Percentiles rank a stretch among this genome's conserved stretches.
phyloP scores from a whole-genome alignment of 768 basidiomycete species.

The Leccinum variicolor region DNA sequence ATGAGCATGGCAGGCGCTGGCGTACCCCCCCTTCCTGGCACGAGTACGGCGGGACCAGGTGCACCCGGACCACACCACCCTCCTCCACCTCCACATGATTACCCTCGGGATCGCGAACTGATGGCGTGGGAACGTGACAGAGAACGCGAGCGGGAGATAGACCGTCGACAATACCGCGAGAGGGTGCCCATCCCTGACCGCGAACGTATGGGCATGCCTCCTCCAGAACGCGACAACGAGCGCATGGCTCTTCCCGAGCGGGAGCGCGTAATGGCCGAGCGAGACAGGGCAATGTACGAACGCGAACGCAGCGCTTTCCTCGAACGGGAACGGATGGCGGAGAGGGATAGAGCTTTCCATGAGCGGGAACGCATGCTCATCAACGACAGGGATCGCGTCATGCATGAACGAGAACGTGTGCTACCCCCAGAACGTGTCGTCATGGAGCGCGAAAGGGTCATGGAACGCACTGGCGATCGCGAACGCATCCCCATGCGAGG shows the following conservation, averaged over 20 bases:
- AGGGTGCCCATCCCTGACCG: constrained; percentile 21
- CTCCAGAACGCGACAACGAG: constrained; percentile 23
- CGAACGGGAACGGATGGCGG: constrained; percentile 23
- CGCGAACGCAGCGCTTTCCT: constrained; percentile 22
- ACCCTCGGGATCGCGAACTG: constrained; percentile 24
- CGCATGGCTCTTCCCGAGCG: constrained; percentile 16
- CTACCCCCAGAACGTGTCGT: constrained; percentile 15
- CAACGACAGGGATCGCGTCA: constrained; percentile 22
- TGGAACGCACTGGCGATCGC: constrained; percentile 25
- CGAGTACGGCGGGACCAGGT: constrained; percentile 16
- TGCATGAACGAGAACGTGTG: constrained; percentile 23
- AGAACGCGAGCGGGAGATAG: constrained; percentile 25
- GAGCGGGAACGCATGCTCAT: constrained; percentile 26
- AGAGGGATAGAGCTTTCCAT: constrained; percentile 19
- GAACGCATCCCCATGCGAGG: constrained; percentile 22
- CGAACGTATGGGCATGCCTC: constrained; percentile 18
- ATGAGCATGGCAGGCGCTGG: constrained; percentile 7
- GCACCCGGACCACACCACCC: constrained; percentile 18
- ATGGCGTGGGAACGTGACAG: constrained; percentile 28
- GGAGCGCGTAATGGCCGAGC: constrained; percentile 22
- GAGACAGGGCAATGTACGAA: constrained; percentile 21
- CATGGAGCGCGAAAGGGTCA: constrained; percentile 22
- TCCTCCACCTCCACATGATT: constrained; percentile 22
- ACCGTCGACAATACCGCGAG: constrained; percentile 27
- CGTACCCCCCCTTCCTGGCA: constrained; percentile 4